These are phyloP conservation scores for Beauveria bassiana DNA, from an alignment of 2,329 filamentous ascomycete species.

Conservation along the genomic window DNA sequence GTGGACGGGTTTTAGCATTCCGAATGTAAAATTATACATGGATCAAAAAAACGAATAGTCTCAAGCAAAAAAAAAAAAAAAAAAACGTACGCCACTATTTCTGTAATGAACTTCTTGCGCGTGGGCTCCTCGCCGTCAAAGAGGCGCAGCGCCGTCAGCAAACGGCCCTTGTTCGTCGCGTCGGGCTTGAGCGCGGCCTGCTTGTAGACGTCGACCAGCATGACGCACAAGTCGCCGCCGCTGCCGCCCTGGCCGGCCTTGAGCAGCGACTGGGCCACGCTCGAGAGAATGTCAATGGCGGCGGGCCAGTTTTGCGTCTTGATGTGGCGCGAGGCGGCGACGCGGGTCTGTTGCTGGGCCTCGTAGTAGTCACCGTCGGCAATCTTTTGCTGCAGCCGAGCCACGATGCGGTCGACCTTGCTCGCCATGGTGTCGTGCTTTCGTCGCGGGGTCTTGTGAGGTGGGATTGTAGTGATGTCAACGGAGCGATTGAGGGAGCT, in stretches of 20 bases:
- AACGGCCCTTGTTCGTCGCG: constrained; percentile 61
- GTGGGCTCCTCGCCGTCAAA: constrained; percentile 82
- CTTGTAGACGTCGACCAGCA: constrained; percentile 84
- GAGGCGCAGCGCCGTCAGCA: constrained; percentile 71
- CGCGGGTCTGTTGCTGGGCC: constrained; percentile 95
- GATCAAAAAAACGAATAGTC: no score
- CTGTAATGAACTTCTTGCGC: constrained; percentile 83
- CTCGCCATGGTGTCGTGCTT: constrained; percentile 25
- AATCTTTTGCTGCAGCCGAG: constrained; percentile 75
- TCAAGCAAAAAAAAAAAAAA: no score
- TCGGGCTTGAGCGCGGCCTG: constrained; percentile 77
- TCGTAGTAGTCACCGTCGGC: constrained; percentile 92
- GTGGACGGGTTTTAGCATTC: not conserved
- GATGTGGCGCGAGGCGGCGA: constrained; percentile 88
- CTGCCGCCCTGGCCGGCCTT: constrained; percentile 90
- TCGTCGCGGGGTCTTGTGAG: no score
- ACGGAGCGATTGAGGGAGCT: no score
- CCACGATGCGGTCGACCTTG: constrained; percentile 43
- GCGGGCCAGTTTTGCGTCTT: constrained; percentile 79
- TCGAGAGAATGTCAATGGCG: constrained; percentile 79
- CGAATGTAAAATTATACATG: no score
- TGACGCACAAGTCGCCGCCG: constrained; percentile 80
- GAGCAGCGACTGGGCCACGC: constrained; percentile 76
- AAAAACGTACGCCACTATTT: constrained; percentile 62
- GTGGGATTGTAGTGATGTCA: no score